phyloP scores from a whole-genome alignment of 1,139 yeast genomes.

The Scheffersomyces illinoinensis region DNA sequence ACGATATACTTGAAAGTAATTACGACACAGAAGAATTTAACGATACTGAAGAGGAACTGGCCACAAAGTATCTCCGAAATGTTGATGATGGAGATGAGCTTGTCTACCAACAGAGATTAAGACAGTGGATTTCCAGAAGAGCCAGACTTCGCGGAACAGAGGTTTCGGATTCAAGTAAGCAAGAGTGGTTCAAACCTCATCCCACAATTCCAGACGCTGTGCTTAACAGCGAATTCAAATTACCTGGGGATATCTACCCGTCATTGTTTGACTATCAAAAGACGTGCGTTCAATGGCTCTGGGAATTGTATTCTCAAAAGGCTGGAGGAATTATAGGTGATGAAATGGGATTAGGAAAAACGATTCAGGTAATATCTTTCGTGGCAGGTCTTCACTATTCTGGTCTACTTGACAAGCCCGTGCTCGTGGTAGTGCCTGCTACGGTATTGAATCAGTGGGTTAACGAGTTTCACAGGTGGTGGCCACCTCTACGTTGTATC shows the following conservation, averaged over 20 bases:
- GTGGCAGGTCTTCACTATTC: conserved; percentile 89
- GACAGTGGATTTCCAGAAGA: conserved; percentile 57
- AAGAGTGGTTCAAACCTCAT: conserved; percentile 74
- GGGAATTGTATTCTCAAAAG: conserved; percentile 82
- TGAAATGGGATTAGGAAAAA: conserved; percentile 97
- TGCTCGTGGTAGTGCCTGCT: conserved; percentile 90
- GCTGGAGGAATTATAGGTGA: conserved; percentile 97
- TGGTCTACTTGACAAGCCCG: conserved; percentile 71
- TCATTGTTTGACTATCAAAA: conserved; percentile 89
- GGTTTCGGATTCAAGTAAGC: conserved; percentile 17
- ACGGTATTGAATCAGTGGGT: conserved; percentile 97
- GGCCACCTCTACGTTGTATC: conserved; percentile 91
- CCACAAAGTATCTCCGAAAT: conserved; percentile 26
- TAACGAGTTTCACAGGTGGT: conserved; percentile 92
- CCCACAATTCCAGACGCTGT: conserved; percentile 76
- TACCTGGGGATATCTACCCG: conserved; percentile 92
- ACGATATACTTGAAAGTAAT: background rate
- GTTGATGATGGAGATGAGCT: conserved; percentile 81
- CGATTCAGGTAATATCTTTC: conserved; percentile 88
- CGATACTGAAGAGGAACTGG: background rate
- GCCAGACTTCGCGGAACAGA: conserved; percentile 25
- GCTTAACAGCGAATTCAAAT: conserved; percentile 62
- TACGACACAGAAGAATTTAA: background rate
- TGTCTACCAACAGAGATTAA: conserved; percentile 58
- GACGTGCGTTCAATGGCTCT: conserved; percentile 80